Evolutionary conservation across 352 stramenopile genomes (phyloP).

Genomic region (Pythium dissotocum): DNA sequence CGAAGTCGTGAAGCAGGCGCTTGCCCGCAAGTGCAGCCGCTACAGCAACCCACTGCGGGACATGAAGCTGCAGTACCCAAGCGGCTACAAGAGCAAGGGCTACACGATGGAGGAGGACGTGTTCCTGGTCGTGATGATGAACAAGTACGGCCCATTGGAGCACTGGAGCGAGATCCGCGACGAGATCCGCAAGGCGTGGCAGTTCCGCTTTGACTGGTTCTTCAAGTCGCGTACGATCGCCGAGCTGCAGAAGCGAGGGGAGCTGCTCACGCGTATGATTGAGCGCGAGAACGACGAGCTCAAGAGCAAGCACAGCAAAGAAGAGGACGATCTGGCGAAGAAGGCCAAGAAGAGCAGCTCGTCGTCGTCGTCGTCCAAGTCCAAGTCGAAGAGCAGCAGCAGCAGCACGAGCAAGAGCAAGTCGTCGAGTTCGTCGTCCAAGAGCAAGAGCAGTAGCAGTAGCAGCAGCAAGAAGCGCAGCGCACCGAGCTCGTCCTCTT

Average conservation of each 20-base stretch:
- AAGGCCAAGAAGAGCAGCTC: slow-evolving; percentile 70
- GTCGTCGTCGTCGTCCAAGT: slow-evolving; percentile 51
- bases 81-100: slow-evolving; percentile 92
- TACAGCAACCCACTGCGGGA: slow-evolving; percentile 92
- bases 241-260: slow-evolving; percentile 97
- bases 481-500: slow-evolving; percentile 35
- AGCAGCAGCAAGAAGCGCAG: slow-evolving; percentile 74
- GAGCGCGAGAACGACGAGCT: slow-evolving; percentile 93
- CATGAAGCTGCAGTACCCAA: slow-evolving; percentile 88
- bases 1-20: slow-evolving; percentile 94
- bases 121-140: slow-evolving; percentile 99
- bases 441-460: slow-evolving; percentile 47
- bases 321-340: slow-evolving; percentile 78
- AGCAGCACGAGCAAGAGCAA: slow-evolving; percentile 57
- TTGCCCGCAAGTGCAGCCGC: slow-evolving; percentile 95
- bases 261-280: slow-evolving; percentile 95
- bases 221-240: slow-evolving; percentile 97
- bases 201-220: slow-evolving; percentile 99
- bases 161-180: slow-evolving; percentile 97
- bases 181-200: slow-evolving; percentile 97
- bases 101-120: slow-evolving; percentile 98
- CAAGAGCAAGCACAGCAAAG: slow-evolving; percentile 68
- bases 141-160: slow-evolving; percentile 95
- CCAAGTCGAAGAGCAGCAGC: slow-evolving; percentile 64
- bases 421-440: slow-evolving; percentile 27